These are phyloP conservation scores for Microdochium paspali DNA, from an alignment of 2,329 filamentous ascomycete genomes.

Conservation along the genomic window DNA sequence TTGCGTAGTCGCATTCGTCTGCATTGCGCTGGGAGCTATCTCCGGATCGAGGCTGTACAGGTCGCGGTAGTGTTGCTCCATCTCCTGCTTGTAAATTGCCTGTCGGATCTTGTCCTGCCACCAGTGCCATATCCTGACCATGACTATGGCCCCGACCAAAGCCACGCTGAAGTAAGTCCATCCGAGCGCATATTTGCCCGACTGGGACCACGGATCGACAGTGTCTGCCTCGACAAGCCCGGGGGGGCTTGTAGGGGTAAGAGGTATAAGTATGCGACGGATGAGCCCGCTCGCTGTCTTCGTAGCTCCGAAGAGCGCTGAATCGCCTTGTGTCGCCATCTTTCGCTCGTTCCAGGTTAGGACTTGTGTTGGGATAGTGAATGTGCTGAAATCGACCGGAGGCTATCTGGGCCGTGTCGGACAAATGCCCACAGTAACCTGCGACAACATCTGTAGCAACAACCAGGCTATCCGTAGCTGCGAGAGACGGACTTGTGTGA, in stretches of 20 bases:
- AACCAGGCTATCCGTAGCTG: no score
- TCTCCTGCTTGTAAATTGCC: constrained; percentile 77
- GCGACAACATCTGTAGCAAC: background rate
- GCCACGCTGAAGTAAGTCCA: constrained; percentile 84
- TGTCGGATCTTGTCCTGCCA: constrained; percentile 92
- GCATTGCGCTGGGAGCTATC: constrained; percentile 32
- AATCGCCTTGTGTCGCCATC: constrained; percentile 30
- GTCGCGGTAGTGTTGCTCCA: constrained; percentile 53
- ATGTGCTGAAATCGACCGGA: background rate
- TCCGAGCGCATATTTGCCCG: constrained; percentile 76
- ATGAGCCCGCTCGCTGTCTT: constrained; percentile 26
- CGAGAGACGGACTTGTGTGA: no score
- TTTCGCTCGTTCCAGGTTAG: constrained; percentile 4
- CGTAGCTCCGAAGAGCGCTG: constrained; percentile 21
- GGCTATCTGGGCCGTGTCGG: background rate
- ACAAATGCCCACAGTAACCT: background rate
- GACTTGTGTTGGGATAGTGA: constrained; percentile 1
- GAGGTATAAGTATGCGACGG: constrained; percentile 50
- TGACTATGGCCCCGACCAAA: constrained; percentile 55
- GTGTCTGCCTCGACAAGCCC: constrained; percentile 53
- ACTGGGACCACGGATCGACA: constrained; percentile 70
- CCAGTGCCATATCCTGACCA: constrained; percentile 73
- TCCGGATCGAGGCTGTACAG: constrained; percentile 41
- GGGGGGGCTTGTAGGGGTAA: constrained; percentile 49
- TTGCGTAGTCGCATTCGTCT: constrained; percentile 44